Evolutionary conservation across 1,139 yeast species (phyloP), one percentile per base, ranked within the genome.

Genomic region (Hyphopichia khmerensis): DNA sequence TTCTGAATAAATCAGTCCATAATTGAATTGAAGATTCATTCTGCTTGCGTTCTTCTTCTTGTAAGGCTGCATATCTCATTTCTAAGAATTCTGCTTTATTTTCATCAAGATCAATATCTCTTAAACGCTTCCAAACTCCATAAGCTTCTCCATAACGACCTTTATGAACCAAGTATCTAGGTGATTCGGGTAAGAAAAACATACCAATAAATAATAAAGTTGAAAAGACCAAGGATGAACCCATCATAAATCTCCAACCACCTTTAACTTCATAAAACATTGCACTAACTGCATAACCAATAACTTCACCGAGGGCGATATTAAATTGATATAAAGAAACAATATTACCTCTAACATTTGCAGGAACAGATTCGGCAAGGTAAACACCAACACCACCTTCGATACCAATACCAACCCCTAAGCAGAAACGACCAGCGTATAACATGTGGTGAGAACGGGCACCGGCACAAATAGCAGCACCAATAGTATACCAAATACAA

Each of bases 381-480:
- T 80, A 78, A 38, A 79, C 70, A 48, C 82, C 80, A 39, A 48
- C 80, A 83, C 83, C 81, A 53, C 83, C 81, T 55, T 78, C 84
- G 31, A 80, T 69, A 51, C 84, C 47, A 33, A 80, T 77, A 48
- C 84, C 84, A 32, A 77, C 59, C 43, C 85, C 85, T 24, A 79
- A 64, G 34, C 79, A 52, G 48, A 79, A 75, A 50, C 85, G 67
- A 15, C 82, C 81, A 30, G 81, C 83, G 52, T 73, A 75, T 67
- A 79, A 68, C 62, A 73, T 66, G 32, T 65, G 64, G 42, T 67
- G 64, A 43, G 57, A 53, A 23, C 52, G 60, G 4, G 81, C 59
- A 30, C 75, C 82, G 42, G 82, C 81, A 60, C 80, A 77, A 41
- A 78, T 52, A 27, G 66, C 79, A 38, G 79, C 80, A 38, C 83